Base-by-base conservation (phyloP, 257 asterid genomes). In the Datura wrightii region DNA sequence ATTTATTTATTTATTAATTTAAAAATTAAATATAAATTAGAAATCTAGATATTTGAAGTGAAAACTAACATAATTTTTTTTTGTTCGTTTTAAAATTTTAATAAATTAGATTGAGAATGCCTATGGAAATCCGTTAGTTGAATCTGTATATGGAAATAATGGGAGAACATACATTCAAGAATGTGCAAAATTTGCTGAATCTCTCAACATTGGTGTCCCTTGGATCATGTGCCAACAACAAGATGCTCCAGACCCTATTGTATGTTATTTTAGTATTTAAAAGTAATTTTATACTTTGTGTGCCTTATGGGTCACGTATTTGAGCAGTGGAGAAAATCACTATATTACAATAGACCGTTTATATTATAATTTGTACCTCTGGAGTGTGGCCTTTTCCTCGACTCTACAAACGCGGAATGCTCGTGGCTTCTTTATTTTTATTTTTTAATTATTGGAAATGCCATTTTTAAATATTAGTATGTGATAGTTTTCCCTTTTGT, bases 161-260 rank as follows among this genome's bases (percentile, higher is more conserved):
- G 92, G 87, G 59, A 86, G 81, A 59, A 46, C 74, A 1, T 89
- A 88, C 19, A 53, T 86, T 0, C 62, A 89, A 3, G 83, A 87
- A 88, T 85, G 88, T 67, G 91, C 88, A 18, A 63, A 85, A 31
- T 90, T 90, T 71, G 93, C 91, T 18, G 85, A 83, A 13, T 82
- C 91, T 44, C 69, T 90, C 11, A 31, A 82, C 59, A 79, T 79
- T 71, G 91, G 31, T 37, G 90, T 86, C 56, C 93, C 92, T n/a
- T 90, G 93, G 93, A 85, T 90, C 72, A 90, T 90, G 93, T 90
- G 93, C 80, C 88, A 90, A 85, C 86, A 87, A 10, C 6, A 19
- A 1, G 90, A 88, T 84, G 93, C 92, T 55, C 90, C 90, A 18
- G 10, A 70, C 15, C 80, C 90, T 9, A 89, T 90, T 24, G 93